Base-by-base conservation (phyloP, 2,329 filamentous ascomycete genomes). In the Pochonia chlamydosporia region DNA sequence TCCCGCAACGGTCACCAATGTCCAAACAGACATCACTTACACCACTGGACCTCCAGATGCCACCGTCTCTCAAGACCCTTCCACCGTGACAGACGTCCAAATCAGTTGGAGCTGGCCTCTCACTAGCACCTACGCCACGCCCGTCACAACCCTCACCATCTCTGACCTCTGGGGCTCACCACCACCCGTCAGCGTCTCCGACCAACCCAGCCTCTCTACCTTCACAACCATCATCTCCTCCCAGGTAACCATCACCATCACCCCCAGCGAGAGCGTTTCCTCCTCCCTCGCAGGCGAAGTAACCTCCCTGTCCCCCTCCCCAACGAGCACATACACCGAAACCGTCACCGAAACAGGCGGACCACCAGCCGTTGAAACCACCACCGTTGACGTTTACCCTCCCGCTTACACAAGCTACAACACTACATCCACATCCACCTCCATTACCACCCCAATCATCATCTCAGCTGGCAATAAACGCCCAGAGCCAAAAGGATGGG, bases 401-500 rank as follows among this genome's bases (percentile, higher is more conserved):
- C 49, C 49, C 25, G 46, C 46, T 7, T 50, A 48, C 31, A 45
- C 49, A 16, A 55, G 54, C 37, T 54, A 53, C 46, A 68, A 68
- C 50, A 57, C 54, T 46, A 67, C 62, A 4, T 62, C 58, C n/a
- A 45, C 52, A 10, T 58, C 60, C 33, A 49, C 47, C 33, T 47
- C 52, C 10, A 52, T 48, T 5, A 44, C 49, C 5, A 56, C 59
- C 14, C 57, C 62, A 25, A 49, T 65, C 44, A 51, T 63, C 41
- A 54, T 62, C 41, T 69, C 66, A 23, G 60, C 56, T 24, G 62
- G 58, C 3, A 58, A 52, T 48, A 67, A 65, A 58, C 60, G 60
- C 49, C 57, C 60, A 2, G 57, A 62, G 48, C 63, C 59, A 28
- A 54, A 55, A 35, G 59, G 58, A 26, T 62, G 59, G 48, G 59